These are phyloP conservation scores for Discostella stelligeroides DNA, from an alignment of 108 stramenopile genomes.

Conservation along the genomic window DNA sequence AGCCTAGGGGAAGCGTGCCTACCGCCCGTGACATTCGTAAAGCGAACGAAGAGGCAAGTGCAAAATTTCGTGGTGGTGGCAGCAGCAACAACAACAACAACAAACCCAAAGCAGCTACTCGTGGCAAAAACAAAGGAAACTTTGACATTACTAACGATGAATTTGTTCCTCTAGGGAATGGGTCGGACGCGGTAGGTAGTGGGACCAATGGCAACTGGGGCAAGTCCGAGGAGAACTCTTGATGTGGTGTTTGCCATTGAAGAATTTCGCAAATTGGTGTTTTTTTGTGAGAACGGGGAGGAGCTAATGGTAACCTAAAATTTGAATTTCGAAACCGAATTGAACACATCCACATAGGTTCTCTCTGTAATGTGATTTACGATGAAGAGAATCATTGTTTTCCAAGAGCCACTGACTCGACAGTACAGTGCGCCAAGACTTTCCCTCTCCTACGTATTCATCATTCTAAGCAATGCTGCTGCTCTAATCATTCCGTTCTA, in stretches of 20 bases:
- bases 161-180: conserved; percentile 82
- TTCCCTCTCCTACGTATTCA: conserved; percentile 25
- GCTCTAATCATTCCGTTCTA: conserved; percentile 26
- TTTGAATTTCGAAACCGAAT: too few relatives aligned
- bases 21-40: conserved; percentile 90
- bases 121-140: conserved; percentile 47
- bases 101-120: conserved; percentile 11
- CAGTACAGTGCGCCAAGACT: conserved; percentile 17
- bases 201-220: conserved; percentile 58
- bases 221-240: conserved; percentile 29
- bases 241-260: not conserved
- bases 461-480: conserved; percentile 30
- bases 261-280: too few relatives aligned
- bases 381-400: conserved; percentile 30
- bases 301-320: too few relatives aligned
- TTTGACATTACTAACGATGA: conserved; percentile 67
- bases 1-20: conserved; percentile 90
- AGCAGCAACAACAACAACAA: conserved; percentile 11
- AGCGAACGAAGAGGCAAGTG: conserved; percentile 65
- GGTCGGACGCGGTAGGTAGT: conserved; percentile 34
- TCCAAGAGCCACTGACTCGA: conserved; percentile 23
- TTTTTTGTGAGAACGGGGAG: too few relatives aligned
- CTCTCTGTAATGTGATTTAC: too few relatives aligned
- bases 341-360: too few relatives aligned
- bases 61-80: conserved; percentile 35